These are phyloP conservation scores for Emmonsiellopsis sp. DNA, from an alignment of 2,329 filamentous ascomycete genomes.

Conservation along the genomic window DNA sequence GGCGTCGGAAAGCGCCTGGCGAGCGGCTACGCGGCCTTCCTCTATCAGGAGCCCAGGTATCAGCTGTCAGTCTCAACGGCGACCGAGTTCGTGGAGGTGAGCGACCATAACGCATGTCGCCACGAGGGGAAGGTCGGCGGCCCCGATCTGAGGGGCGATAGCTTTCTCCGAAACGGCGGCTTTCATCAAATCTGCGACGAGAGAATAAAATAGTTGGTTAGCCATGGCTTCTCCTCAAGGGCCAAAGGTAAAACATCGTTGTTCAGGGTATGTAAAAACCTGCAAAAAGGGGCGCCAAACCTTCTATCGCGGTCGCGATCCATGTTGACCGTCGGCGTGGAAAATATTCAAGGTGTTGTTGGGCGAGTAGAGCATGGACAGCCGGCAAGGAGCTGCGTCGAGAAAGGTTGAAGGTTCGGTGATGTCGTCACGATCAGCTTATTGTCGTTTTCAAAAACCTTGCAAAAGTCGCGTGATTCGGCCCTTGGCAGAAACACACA, in stretches of 20 bases:
- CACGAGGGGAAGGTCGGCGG: slow-evolving; percentile 25
- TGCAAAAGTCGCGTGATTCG: too few species aligned
- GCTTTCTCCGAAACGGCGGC: slow-evolving; percentile 32
- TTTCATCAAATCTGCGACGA: slow-evolving; percentile 20
- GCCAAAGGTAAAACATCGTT: too few species aligned
- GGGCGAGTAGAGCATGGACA: too few species aligned
- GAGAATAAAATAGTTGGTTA: neutral
- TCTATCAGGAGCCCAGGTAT: slow-evolving; percentile 32
- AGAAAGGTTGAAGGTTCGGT: too few species aligned
- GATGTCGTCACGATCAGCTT: too few species aligned
- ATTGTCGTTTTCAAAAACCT: too few species aligned
- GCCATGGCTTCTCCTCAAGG: too few species aligned
- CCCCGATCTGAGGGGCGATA: slow-evolving; percentile 29
- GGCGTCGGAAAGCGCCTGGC: slow-evolving; percentile 29
- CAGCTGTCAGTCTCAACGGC: slow-evolving; percentile 25
- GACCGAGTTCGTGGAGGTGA: slow-evolving; percentile 28
- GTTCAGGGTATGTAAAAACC: too few species aligned
- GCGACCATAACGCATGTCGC: slow-evolving; percentile 25
- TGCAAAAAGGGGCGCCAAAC: slow-evolving; percentile 17
- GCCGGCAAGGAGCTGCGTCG: too few species aligned
- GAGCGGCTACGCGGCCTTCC: slow-evolving; percentile 34
- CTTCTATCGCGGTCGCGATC: slow-evolving; percentile 36
- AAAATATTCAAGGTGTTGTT: too few species aligned
- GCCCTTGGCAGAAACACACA: too few species aligned
- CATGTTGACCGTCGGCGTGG: slow-evolving; percentile 14